Evolutionary conservation across 2,329 filamentous ascomycete genomes (phyloP), one percentile per base, ranked within the genome.

Genomic region (Juglanconis juglandina): DNA sequence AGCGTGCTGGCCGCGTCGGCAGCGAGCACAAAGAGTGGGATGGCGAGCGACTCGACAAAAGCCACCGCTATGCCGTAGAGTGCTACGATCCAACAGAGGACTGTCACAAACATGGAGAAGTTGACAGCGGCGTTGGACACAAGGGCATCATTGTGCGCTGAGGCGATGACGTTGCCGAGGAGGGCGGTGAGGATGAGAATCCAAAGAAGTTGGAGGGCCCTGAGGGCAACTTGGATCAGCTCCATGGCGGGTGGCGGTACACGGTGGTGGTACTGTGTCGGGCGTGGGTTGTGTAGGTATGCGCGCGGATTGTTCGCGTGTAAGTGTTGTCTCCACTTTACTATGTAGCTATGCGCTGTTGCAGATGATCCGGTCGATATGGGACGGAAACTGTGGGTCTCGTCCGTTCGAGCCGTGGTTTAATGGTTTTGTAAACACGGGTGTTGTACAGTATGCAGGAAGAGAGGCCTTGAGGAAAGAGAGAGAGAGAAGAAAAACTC

Each of bases 61-160:
- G 79, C 73, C 3, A 82, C 78, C 6, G 78, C 79, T 3, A 90
- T 74, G 59, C 89, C 87, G 72, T 84, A 87, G 54, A 92, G 71
- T 44, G 85, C 74, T 49, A 83, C 81, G 37, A 92, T 69, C 86
- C 89, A 89, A 47, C 82, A 81, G 64, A 90, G 79, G 1, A 83
- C 82, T 41, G 84, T 79, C 65, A 88, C 84, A 72, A 92, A 93
- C 78, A 93, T 88, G 73, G 84, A 79, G 70, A 84, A 86, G 76
- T 86, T 85, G 72, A 86, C 71, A 65, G 81, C 76, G n/a, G 79
- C 73, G 62, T 72, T 69, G 34, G 68, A 72, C 62, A 77, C 77
- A 11, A 76, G 73, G 30, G 68, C 68, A 24, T 76, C 70, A 56
- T 77, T 79, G 67, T 77, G 70, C 69, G 83, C 83, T 68, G 62